Conservation (phyloP, 2,329 filamentous ascomycete genomes). For the Cercospora sp. region DNA sequence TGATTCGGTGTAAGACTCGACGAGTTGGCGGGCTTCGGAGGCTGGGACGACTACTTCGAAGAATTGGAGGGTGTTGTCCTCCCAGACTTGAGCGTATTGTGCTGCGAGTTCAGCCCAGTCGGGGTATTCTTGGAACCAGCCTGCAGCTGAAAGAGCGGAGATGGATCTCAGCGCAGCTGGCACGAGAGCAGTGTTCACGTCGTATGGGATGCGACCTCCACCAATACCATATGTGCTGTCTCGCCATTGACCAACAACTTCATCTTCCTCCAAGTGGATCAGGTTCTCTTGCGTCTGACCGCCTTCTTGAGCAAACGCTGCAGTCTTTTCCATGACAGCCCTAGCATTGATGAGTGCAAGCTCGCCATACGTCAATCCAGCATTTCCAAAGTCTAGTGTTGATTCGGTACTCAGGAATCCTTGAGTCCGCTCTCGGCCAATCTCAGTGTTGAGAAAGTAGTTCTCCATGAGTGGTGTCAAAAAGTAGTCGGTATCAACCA, state of each 20-base stretch:
- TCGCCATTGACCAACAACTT: constrained; percentile 63
- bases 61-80: constrained; percentile 60
- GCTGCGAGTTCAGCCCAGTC: constrained; percentile 51
- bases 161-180: constrained; percentile 63
- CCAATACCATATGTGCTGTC: constrained; percentile 62
- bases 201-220: constrained; percentile 63
- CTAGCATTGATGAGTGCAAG: constrained; percentile 56
- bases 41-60: constrained; percentile 53
- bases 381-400: constrained; percentile 53
- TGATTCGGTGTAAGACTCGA: constrained; percentile 51
- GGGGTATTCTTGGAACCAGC: constrained; percentile 53
- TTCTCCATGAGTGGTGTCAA: constrained; percentile 59
- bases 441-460: constrained; percentile 56
- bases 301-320: constrained; percentile 51
- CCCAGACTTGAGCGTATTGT: constrained; percentile 61
- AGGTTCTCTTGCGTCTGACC: constrained; percentile 57
- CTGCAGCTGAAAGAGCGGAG: constrained; percentile 51
- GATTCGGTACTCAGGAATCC: constrained; percentile 48
- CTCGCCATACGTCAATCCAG: constrained; percentile 54
- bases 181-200: constrained; percentile 64
- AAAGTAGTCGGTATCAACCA: constrained; percentile 63
- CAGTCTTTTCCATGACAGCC: constrained; percentile 59
- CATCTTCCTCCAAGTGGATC: constrained; percentile 56
- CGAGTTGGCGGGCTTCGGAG: constrained; percentile 47
- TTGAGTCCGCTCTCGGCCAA: constrained; percentile 43